Evolutionary conservation across 345 rosid species (phyloP), one percentile per base, ranked within the genome.

Genomic region (Bruguiera parviflora): DNA sequence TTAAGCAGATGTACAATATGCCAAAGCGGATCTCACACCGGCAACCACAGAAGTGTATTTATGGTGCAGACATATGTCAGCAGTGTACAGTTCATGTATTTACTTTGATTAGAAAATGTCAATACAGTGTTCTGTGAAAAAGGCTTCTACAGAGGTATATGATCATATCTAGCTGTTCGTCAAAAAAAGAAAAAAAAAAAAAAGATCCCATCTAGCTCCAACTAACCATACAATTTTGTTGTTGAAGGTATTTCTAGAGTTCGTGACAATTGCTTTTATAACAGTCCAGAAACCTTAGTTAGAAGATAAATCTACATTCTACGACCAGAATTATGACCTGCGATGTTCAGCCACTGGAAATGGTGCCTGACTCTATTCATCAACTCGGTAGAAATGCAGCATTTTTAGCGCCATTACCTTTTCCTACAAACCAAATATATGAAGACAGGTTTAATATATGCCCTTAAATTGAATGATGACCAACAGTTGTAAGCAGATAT

Each of bases 321-420:
- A 72, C 55, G 0, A 53, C 49, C 21, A 43, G 68, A 46, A 31
- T 66, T 43, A 49, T 64, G n/a, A 59, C 56, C 32, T 20, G 59
- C 71, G 31, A 49, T 69, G 64, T 58, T 63, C 58, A 28, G 71
- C 61, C 31, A n/a, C 33, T 61, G 31, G 31, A 70, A 39, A 70
- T 25, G 47, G 61, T 25, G 53, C 32, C 52, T 39, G 47, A 13
- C 61, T 64, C 65, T 65, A 68, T 39, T 69, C 75, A 53, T 78
- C 81, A 59, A 84, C 86, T 51, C 81, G 78, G 77, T 87, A 95
- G 87, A 95, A 91, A 68, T 77, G 86, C 47, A 92, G 84, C 78
- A 77, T 67, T 68, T 88, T 89, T 66, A 88, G 61, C 46, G 78
- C 72, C 46, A 67, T 39, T 58, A 92, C 87, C 75, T 82, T 87